A percentile compares a stretch with the other conserved stretches of the same genome.
These are phyloP conservation scores for Kwoniella sp. DNA, from an alignment of 768 basidiomycete genomes.

Conservation along the genomic window DNA sequence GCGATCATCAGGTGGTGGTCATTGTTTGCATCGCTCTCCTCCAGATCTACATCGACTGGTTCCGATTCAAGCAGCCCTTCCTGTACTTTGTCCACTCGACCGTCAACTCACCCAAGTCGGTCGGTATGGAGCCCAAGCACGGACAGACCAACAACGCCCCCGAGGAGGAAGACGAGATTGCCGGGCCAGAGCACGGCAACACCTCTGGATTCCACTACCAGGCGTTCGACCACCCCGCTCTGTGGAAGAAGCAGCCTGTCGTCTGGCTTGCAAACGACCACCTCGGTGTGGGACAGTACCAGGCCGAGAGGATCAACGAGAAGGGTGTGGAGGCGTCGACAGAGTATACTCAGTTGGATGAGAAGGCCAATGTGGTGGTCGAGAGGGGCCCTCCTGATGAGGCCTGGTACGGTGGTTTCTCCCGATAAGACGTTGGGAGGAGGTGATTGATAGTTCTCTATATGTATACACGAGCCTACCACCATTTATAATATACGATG, in stretches of 20 bases:
- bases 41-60: slow-evolving; percentile 47
- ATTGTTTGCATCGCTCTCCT: slow-evolving; percentile 40
- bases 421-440: slow-evolving; percentile 7
- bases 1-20: slow-evolving; percentile 31
- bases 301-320: slow-evolving; percentile 42
- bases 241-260: slow-evolving; percentile 50
- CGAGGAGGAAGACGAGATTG: slow-evolving; percentile 28
- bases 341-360: slow-evolving; percentile 46
- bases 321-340: slow-evolving; percentile 42
- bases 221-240: slow-evolving; percentile 51
- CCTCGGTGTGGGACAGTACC: slow-evolving; percentile 46
- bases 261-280: slow-evolving; percentile 50
- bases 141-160: slow-evolving; percentile 15
- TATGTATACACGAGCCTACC: no score
- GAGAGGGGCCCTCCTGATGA: slow-evolving; percentile 47
- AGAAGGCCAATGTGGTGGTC: slow-evolving; percentile 38
- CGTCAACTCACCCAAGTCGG: slow-evolving; percentile 18
- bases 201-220: slow-evolving; percentile 44
- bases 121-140: slow-evolving; percentile 3
- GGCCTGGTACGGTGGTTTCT: slow-evolving; percentile 45
- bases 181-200: slow-evolving; percentile 42
- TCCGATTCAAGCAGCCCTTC: slow-evolving; percentile 37
- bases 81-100: slow-evolving; percentile 39
- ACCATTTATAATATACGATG: background rate
- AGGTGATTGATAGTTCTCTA: no score